Percentiles rank a stretch among this genome's conserved stretches.
These are phyloP conservation scores for Orbilia blumenaviensis DNA, from an alignment of 2,329 filamentous ascomycete species.

Conservation along the genomic window DNA sequence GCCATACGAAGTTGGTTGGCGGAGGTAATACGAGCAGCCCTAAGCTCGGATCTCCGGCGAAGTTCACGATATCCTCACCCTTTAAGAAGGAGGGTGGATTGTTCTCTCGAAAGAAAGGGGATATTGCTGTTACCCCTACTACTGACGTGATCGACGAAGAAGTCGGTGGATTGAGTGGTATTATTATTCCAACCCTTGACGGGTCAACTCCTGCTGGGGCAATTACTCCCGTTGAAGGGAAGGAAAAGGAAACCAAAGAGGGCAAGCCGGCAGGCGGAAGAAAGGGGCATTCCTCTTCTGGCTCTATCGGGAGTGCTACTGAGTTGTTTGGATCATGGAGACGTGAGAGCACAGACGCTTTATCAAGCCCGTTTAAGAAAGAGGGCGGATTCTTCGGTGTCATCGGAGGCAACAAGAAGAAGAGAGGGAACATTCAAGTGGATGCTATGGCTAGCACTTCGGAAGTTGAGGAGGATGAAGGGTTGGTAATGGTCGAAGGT, in stretches of 20 bases:
- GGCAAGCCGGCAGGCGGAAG: conserved; percentile 17
- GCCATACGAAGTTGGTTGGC: conserved; percentile 53
- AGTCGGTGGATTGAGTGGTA: conserved; percentile 31
- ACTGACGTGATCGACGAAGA: conserved; percentile 49
- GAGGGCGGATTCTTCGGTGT: conserved; percentile 47
- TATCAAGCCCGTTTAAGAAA: conserved; percentile 49
- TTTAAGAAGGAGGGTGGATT: conserved; percentile 57
- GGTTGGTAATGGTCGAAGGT: conserved; percentile 16
- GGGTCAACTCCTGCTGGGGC: neutral
- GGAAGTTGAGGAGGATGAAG: conserved; percentile 44
- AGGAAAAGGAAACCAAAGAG: conserved; percentile 24
- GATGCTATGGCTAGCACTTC: conserved; percentile 51
- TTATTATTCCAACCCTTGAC: conserved; percentile 27
- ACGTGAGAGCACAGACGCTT: conserved; percentile 39
- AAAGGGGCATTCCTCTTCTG: conserved; percentile 44
- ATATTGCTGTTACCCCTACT: conserved; percentile 48
- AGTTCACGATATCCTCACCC: conserved; percentile 57
- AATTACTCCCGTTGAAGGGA: conserved; percentile 3
- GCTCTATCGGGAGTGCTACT: conserved; percentile 36
- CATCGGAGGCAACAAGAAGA: conserved; percentile 53
- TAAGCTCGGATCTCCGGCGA: conserved; percentile 56
- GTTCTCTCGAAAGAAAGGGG: conserved; percentile 54
- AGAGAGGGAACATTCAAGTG: conserved; percentile 43
- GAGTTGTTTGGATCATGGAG: conserved; percentile 47
- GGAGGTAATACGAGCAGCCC: conserved; percentile 41